Evolutionary conservation across 495 filamentous ascomycete species (phyloP).

Genomic region (Pseudomonodictys pantanalensis): DNA sequence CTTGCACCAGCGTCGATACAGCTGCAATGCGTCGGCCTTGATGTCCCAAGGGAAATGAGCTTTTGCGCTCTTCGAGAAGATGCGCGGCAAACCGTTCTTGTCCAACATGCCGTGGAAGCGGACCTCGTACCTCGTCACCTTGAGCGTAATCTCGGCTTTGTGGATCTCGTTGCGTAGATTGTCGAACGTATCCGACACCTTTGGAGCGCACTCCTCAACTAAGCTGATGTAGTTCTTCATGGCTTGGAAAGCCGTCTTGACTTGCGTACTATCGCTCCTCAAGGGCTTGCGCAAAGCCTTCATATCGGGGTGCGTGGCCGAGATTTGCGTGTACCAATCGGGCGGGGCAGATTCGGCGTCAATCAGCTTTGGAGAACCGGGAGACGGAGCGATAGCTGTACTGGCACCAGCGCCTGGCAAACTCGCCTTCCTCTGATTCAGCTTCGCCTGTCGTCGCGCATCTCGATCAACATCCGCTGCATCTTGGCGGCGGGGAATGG

Average conservation of each 20-base stretch:
- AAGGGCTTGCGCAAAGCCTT: not conserved
- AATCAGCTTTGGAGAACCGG: not conserved
- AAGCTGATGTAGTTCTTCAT: slow-evolving; percentile 10
- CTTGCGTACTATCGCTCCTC: not conserved
- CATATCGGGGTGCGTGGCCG: not conserved
- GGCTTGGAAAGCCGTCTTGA: not conserved
- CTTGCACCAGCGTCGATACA: slow-evolving; percentile 44
- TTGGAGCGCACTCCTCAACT: not conserved
- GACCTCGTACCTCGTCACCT: slow-evolving; percentile 8
- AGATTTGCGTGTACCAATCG: slow-evolving; percentile 9
- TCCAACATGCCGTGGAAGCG: slow-evolving; percentile 38
- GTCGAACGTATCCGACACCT: slow-evolving; percentile 1
- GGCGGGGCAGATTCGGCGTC: not conserved
- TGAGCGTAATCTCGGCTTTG: slow-evolving; percentile 21
- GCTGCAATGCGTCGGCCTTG: slow-evolving; percentile 41
- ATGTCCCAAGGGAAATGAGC: slow-evolving; percentile 46
- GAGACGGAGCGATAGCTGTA: not conserved
- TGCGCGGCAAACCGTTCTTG: slow-evolving; percentile 37
- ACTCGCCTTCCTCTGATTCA: too few species aligned
- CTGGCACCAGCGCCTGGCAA: too few species aligned
- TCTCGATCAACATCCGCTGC: too few species aligned
- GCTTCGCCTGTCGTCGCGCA: too few species aligned
- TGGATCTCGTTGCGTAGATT: slow-evolving; percentile 22
- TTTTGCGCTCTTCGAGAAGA: slow-evolving; percentile 36
- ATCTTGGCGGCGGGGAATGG: too few species aligned